Percentiles rank a stretch among this genome's conserved stretches.
Conservation (phyloP, 805 yeast genomes). For the Yamadazyma philogaea region DNA sequence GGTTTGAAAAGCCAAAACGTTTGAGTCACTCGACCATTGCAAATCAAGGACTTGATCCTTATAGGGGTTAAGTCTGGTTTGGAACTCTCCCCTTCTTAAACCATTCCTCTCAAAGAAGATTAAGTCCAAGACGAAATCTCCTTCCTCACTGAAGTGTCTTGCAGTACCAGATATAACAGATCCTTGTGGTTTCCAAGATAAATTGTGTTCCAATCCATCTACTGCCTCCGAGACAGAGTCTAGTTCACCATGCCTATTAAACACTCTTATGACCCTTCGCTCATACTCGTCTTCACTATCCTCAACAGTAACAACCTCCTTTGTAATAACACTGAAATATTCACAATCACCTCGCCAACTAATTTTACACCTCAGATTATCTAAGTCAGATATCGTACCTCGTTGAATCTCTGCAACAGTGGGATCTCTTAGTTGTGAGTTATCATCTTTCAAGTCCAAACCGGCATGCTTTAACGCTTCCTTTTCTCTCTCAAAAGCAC, state of each 20-base stretch:
- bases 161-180: constrained; percentile 80
- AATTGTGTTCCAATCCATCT: constrained; percentile 67
- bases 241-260: constrained; percentile 70
- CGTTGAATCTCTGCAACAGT: constrained; percentile 73
- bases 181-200: constrained; percentile 92
- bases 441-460: constrained; percentile 56
- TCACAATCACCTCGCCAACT: constrained; percentile 98
- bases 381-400: constrained; percentile 61
- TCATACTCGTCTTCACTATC: constrained; percentile 34
- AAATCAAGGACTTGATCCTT: constrained; percentile 46
- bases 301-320: constrained; percentile 50
- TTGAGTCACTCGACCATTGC: constrained; percentile 81
- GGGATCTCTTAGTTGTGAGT: constrained; percentile 69
- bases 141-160: constrained; percentile 58
- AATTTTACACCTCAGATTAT: constrained; percentile 46
- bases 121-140: constrained; percentile 43
- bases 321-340: constrained; percentile 64
- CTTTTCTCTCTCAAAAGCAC: constrained; percentile 66
- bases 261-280: constrained; percentile 81
- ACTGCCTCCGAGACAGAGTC: constrained; percentile 88
- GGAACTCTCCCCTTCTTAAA: constrained; percentile 82
- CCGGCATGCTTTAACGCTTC: constrained; percentile 62
- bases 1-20: constrained; percentile 68
- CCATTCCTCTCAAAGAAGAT: constrained; percentile 94
- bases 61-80: constrained; percentile 55